A percentile compares a stretch with the other conserved stretches of the same genome.
phyloP scores from a whole-genome alignment of 2,329 filamentous ascomycete genomes.

The Cladosporium cucumerinum region DNA sequence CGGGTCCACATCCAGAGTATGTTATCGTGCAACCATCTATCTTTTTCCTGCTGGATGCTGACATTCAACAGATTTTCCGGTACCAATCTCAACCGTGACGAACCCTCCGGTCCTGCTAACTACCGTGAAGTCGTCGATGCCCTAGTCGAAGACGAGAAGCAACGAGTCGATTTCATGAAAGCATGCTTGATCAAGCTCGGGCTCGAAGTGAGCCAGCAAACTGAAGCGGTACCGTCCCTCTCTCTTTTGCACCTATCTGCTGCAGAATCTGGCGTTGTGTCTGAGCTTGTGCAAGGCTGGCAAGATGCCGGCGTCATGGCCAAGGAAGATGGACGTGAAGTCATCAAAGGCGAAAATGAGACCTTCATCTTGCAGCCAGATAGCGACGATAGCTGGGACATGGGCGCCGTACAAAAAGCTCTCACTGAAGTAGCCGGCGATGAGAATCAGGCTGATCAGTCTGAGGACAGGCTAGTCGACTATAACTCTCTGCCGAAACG shows the following conservation, averaged over 20 bases:
- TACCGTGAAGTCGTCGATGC: constrained; percentile 69
- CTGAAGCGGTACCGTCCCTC: constrained; percentile 69
- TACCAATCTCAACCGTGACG: constrained; percentile 67
- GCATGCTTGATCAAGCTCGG: constrained; percentile 77
- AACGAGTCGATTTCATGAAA: constrained; percentile 71
- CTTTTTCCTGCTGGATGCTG: neutral
- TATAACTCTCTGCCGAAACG: constrained; percentile 71
- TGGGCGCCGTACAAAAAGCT: constrained; percentile 30
- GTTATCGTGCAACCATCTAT: constrained; percentile 28
- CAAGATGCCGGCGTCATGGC: constrained; percentile 62
- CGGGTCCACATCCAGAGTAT: constrained; percentile 89
- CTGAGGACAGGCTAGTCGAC: constrained; percentile 59
- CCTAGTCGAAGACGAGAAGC: constrained; percentile 65
- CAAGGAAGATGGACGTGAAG: constrained; percentile 53
- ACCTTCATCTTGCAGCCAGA: constrained; percentile 67
- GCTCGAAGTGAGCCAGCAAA: constrained; percentile 69
- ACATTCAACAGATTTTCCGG: constrained; percentile 67
- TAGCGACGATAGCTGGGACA: constrained; percentile 53
- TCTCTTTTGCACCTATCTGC: constrained; percentile 81
- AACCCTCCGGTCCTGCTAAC: constrained; percentile 55
- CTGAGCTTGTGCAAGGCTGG: constrained; percentile 64
- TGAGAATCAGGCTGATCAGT: constrained; percentile 14
- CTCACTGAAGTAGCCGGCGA: constrained; percentile 28
- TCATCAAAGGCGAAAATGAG: constrained; percentile 77
- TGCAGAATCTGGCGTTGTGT: constrained; percentile 60